Percentiles rank a stretch among this genome's conserved stretches.
Evolutionary conservation across 1,284 basidiomycete species (phyloP).

Genomic region (Sphaerobolus stellatus): DNA sequence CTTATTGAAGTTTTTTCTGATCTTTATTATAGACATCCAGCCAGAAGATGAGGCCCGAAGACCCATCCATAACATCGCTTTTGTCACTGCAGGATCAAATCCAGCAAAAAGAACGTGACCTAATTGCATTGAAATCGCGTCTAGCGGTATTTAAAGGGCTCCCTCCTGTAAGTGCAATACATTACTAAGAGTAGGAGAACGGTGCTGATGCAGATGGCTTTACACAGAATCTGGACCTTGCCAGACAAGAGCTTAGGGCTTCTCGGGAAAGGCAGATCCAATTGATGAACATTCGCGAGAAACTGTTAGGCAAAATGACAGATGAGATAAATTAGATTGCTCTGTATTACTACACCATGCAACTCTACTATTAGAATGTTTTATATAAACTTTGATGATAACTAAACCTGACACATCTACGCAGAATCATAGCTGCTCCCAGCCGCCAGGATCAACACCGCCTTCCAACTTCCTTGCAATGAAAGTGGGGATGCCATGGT

Average conservation of each 20-base stretch:
- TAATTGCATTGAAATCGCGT: constrained; percentile 45
- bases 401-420: background rate
- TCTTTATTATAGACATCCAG: constrained; percentile 20
- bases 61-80: constrained; percentile 37
- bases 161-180: constrained; percentile 39
- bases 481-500: constrained; percentile 86
- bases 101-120: constrained; percentile 32
- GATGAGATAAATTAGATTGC: constrained; percentile 21
- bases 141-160: constrained; percentile 47
- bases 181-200: too few species aligned
- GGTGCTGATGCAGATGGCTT: background rate
- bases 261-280: constrained; percentile 45
- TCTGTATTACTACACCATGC: background rate
- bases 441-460: constrained; percentile 87
- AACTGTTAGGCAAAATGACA: constrained; percentile 47
- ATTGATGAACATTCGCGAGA: constrained; percentile 44
- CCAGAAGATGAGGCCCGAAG: constrained; percentile 29
- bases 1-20: background rate
- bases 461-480: constrained; percentile 89
- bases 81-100: constrained; percentile 37
- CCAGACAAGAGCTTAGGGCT: constrained; percentile 40
- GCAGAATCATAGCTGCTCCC: constrained; percentile 74
- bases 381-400: too few species aligned
- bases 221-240: constrained; percentile 46
- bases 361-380: background rate